Evolutionary conservation across 441 rosid genomes (phyloP).

Genomic region (Croton laevigatus): DNA sequence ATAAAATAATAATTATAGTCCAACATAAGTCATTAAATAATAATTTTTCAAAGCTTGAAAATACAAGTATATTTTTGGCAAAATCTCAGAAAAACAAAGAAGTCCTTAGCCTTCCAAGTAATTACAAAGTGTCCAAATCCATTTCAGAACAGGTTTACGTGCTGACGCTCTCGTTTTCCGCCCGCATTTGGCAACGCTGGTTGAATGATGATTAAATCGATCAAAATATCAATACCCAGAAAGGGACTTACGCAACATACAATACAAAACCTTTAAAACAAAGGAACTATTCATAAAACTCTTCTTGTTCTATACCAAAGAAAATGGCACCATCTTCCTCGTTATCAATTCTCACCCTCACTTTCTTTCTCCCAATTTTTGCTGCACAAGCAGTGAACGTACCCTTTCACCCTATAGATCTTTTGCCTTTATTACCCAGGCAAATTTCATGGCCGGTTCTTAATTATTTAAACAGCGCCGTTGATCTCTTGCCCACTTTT

Average conservation of each 20-base stretch:
- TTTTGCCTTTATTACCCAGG: conserved; percentile 69
- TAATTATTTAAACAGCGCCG: conserved; percentile 49
- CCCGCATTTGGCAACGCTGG: not conserved
- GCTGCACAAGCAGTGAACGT: conserved; percentile 11
- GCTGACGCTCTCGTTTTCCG: not conserved
- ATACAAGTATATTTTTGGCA: too few relatives aligned
- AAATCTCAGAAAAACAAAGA: too few relatives aligned
- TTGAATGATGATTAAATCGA: too few relatives aligned
- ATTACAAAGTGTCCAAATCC: not conserved
- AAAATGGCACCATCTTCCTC: conserved; percentile 11
- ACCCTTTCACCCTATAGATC: conserved; percentile 73
- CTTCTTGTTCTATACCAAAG: not conserved
- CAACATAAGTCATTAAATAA: too few relatives aligned
- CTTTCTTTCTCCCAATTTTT: not conserved
- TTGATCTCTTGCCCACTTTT: conserved; percentile 75
- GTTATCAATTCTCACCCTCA: not conserved
- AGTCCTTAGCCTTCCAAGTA: too few relatives aligned
- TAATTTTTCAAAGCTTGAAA: too few relatives aligned
- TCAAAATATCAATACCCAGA: not conserved
- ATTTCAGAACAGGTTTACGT: not conserved
- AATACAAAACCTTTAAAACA: not conserved
- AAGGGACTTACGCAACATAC: not conserved
- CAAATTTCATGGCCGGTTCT: conserved; percentile 80
- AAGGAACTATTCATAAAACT: not conserved
- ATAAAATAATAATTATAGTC: too few relatives aligned